These are phyloP conservation scores for Penicillium corylophilum DNA, from an alignment of 2,329 filamentous ascomycete genomes.

Conservation along the genomic window DNA sequence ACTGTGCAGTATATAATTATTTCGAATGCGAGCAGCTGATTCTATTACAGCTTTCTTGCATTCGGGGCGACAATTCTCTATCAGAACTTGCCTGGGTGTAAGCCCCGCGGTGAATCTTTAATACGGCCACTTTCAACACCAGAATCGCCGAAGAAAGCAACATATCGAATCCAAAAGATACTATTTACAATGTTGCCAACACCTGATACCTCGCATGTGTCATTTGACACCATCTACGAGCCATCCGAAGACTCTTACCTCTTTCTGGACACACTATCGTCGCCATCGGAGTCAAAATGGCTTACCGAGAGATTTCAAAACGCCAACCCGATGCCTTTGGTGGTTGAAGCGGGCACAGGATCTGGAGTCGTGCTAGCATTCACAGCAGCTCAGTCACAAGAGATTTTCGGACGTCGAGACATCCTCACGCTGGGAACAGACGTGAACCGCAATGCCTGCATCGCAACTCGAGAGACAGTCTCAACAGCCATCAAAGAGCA, in stretches of 20 bases:
- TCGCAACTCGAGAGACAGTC: conserved; percentile 71
- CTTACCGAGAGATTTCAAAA: conserved; percentile 62
- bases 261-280: conserved; percentile 86
- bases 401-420: conserved; percentile 69
- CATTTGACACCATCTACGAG: conserved; percentile 86
- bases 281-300: conserved; percentile 65
- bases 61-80: not conserved
- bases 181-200: conserved; percentile 76
- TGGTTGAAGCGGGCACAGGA: conserved; percentile 85
- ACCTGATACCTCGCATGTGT: conserved; percentile 87
- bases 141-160: not conserved
- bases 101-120: not conserved
- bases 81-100: not conserved
- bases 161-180: not conserved
- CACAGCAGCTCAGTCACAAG: conserved; percentile 68
- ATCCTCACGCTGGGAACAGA: conserved; percentile 76
- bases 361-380: conserved; percentile 95
- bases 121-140: not conserved
- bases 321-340: conserved; percentile 50
- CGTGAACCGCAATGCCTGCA: conserved; percentile 80
- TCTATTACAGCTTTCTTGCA: not conserved
- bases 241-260: conserved; percentile 95
- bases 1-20: not conserved
- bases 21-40: not conserved
- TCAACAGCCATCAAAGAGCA: conserved; percentile 46